A percentile compares a stretch with the other conserved stretches of the same genome.
These are phyloP conservation scores for Phytophthora colocasiae DNA, from an alignment of 352 stramenopile species.

Conservation along the genomic window DNA sequence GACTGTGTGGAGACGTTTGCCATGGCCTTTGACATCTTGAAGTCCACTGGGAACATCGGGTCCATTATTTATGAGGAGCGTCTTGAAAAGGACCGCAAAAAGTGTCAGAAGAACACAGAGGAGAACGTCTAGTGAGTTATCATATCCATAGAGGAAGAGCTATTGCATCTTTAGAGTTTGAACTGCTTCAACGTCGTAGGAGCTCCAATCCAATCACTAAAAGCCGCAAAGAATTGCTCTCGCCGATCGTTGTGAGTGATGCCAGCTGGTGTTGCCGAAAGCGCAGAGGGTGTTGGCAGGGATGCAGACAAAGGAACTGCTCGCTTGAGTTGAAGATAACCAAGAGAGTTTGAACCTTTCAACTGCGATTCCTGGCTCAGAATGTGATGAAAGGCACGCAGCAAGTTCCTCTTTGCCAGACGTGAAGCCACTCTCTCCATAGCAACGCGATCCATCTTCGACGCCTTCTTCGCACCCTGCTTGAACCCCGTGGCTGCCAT, in stretches of 20 bases:
- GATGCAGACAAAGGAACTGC: constrained; percentile 37
- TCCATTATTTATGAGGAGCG: constrained; percentile 73
- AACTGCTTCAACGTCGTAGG: constrained; percentile 51
- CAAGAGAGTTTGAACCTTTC: constrained; percentile 4
- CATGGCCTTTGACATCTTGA: constrained; percentile 70
- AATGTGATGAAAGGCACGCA: constrained; percentile 53
- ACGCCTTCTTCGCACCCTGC: constrained; percentile 76
- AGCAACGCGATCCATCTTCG: constrained; percentile 49
- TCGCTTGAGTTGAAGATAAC: constrained; percentile 52
- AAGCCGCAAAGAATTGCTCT: constrained; percentile 40
- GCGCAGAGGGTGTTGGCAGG: constrained; percentile 19
- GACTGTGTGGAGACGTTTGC: constrained; percentile 76
- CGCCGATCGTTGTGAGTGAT: constrained; percentile 13
- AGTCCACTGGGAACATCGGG: constrained; percentile 50
- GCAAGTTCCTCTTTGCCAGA: constrained; percentile 66
- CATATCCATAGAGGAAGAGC: constrained; percentile 8
- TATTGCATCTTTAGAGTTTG: constrained; percentile 31
- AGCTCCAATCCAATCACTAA: constrained; percentile 44
- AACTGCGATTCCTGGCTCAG: background rate
- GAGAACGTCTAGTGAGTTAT: background rate
- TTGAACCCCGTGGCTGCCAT: constrained; percentile 68
- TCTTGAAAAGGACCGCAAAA: constrained; percentile 51
- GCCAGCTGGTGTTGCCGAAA: constrained; percentile 25
- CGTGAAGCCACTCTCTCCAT: constrained; percentile 68
- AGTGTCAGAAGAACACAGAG: constrained; percentile 31